Evolutionary conservation across 495 filamentous ascomycete genomes (phyloP).

Genomic region (Lasiosphaeria hispida): DNA sequence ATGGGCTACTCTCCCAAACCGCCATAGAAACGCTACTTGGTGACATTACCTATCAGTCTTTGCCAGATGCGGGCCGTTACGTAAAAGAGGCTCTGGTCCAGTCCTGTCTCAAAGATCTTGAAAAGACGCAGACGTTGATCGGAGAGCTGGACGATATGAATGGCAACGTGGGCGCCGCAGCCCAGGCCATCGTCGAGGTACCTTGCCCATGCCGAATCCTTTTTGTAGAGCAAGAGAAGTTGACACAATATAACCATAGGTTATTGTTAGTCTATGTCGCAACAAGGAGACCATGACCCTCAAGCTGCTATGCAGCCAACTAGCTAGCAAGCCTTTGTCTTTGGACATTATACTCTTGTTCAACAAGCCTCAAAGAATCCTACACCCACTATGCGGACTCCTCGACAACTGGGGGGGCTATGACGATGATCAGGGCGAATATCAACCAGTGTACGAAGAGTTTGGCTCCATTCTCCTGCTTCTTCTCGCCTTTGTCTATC

Average conservation of each 20-base stretch:
- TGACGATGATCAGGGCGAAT: constrained; percentile 92
- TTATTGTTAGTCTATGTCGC: constrained; percentile 72
- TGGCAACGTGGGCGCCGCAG: constrained; percentile 89
- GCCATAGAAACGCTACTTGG: constrained; percentile 80
- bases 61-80: constrained; percentile 73
- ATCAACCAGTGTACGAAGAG: constrained; percentile 95
- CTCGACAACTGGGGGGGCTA: constrained; percentile 82
- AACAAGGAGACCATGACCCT: constrained; percentile 90
- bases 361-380: constrained; percentile 66
- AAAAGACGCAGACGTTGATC: constrained; percentile 70
- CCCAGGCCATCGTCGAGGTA: constrained; percentile 77
- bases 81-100: constrained; percentile 71
- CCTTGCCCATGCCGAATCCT: constrained; percentile 11
- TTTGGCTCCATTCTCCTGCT: constrained; percentile 87
- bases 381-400: constrained; percentile 80
- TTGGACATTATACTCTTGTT: constrained; percentile 88
- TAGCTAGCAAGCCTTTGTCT: constrained; percentile 73
- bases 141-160: constrained; percentile 86
- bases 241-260: constrained; percentile 40
- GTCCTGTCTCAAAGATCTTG: constrained; percentile 69
- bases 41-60: constrained; percentile 78
- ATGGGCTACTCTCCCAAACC: constrained; percentile 72
- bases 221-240: neutral
- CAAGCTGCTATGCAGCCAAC: constrained; percentile 75
- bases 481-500: constrained; percentile 76